phyloP scores from a whole-genome alignment of 768 basidiomycete genomes.

The Lactifluus pinguis region DNA sequence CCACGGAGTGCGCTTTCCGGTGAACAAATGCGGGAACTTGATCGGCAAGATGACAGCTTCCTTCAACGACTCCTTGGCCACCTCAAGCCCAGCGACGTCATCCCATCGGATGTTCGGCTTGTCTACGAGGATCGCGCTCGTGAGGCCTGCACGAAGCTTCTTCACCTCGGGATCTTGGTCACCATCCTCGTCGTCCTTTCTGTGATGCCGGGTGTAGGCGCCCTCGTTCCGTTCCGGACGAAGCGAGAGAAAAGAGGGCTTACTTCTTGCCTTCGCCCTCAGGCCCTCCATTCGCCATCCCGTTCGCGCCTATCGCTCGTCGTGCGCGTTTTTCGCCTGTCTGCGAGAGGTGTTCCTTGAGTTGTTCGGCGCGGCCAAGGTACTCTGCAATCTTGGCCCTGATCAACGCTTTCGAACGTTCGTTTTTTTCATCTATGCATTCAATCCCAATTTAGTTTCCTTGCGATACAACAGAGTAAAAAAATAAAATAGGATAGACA shows the following conservation, averaged over 20 bases:
- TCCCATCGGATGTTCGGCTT: slow-evolving; percentile 97
- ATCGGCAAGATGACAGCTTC: slow-evolving; percentile 99
- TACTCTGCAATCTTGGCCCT: slow-evolving; percentile 86
- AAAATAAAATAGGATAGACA: slow-evolving; percentile 21
- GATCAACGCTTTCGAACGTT: slow-evolving; percentile 81
- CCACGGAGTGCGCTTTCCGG: slow-evolving; percentile 98
- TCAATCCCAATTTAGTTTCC: neutral
- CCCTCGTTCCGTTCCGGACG: neutral
- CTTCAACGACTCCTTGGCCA: slow-evolving; percentile 91
- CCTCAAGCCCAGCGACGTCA: slow-evolving; percentile 94
- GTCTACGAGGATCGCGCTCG: slow-evolving; percentile 83
- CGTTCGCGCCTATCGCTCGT: slow-evolving; percentile 43
- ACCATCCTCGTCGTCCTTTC: slow-evolving; percentile 50
- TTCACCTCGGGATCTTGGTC: slow-evolving; percentile 88
- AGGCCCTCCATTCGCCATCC: slow-evolving; percentile 32
- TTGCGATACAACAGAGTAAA: neutral
- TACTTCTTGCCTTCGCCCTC: slow-evolving; percentile 32
- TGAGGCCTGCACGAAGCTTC: slow-evolving; percentile 87
- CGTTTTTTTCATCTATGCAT: slow-evolving; percentile 80
- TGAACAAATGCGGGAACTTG: slow-evolving; percentile 98
- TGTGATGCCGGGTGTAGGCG: slow-evolving; percentile 13
- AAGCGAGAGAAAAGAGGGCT: slow-evolving; percentile 14
- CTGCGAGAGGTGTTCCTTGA: slow-evolving; percentile 74
- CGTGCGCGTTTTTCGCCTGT: slow-evolving; percentile 54
- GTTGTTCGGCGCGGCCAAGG: slow-evolving; percentile 79